Evolutionary conservation across 257 asterid species (phyloP).

Genomic region (Scutellaria galericulata): DNA sequence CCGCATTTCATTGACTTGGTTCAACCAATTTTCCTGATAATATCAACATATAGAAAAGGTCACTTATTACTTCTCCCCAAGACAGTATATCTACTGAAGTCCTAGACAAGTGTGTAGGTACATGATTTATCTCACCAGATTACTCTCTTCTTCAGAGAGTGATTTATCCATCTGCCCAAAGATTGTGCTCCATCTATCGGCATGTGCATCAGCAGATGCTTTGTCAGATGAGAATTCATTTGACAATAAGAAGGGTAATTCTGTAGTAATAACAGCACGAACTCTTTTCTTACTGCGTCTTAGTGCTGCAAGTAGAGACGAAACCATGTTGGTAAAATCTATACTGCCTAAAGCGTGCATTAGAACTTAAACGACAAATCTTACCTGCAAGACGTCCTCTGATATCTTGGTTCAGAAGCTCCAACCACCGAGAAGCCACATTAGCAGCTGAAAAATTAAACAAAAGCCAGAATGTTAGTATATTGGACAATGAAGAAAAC

Average conservation of each 20-base stretch:
- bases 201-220: slow-evolving; percentile 55
- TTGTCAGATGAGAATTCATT: slow-evolving; percentile 59
- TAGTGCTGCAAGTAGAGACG: slow-evolving; percentile 55
- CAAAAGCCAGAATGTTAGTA: slow-evolving; percentile 28
- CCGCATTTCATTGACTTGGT: slow-evolving; percentile 77
- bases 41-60: neutral
- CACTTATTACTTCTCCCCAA: too few relatives aligned
- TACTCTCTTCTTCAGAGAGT: slow-evolving; percentile 77
- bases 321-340: slow-evolving; percentile 28
- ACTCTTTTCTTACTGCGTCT: slow-evolving; percentile 78
- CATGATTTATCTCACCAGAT: slow-evolving; percentile 50
- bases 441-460: slow-evolving; percentile 70
- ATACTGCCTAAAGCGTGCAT: slow-evolving; percentile 8
- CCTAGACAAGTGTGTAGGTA: neutral
- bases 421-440: slow-evolving; percentile 96
- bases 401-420: slow-evolving; percentile 82
- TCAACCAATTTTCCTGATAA: slow-evolving; percentile 76
- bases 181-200: slow-evolving; percentile 60
- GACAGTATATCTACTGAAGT: too few relatives aligned
- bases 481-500: neutral
- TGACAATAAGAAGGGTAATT: slow-evolving; percentile 58
- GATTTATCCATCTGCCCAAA: slow-evolving; percentile 70
- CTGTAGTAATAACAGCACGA: slow-evolving; percentile 58
- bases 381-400: slow-evolving; percentile 86
- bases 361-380: slow-evolving; percentile 20